Evolutionary conservation across 371 early-diverging fungal genomes (phyloP), one percentile per base, ranked within the genome.

Genomic region (Hamiltosporidium tvaerminnensis): DNA sequence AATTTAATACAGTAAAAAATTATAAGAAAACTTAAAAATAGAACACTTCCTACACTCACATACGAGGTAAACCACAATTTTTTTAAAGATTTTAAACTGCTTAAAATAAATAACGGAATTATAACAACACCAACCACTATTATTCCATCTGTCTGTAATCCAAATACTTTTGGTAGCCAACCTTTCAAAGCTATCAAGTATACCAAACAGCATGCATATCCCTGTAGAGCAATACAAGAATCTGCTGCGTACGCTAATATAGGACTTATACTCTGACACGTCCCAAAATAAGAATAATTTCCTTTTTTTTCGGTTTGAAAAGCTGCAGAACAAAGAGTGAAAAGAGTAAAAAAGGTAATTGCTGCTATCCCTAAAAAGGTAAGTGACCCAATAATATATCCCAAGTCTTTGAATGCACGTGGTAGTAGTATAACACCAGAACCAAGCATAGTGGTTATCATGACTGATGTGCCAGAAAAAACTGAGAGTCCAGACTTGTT

Each of bases 401-500:
- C 77, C 2, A 72, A 54, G 16, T 57, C 34, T 14, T 67, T 65
- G 31, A 77, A 72, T 37, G 73, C 64, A 47, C 12, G 10, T 0
- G 74, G 74, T 50, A 77, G 64, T 30, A 67, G 68, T 14, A 70
- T 54, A 1, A 74, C 69, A 35, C 77, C 77, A 4, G 69, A 63
- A 4, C 77, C 77, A 56, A 77, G 61, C 57, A 71, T 71, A 31
- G 77, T 70, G 23, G 66, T 64, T 30, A 73, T 48, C 68, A 77
- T 59, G 12, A 67, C 54, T 49, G 70, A 55, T 38, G 53, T 62
- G 0, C 72, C 70, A 32, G 68, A 48, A 16, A 37, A 47, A 16
- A 57, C 52, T 2, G 59, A 61, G 38, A 73, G 59, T 38, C 71
- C 66, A 48, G 34, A 54, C 36, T 67, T 60, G 41, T 39, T 66